A percentile compares a stretch with the other conserved stretches of the same genome.
These are phyloP conservation scores for Ogataea corticis DNA, from an alignment of 805 yeast genomes.

Conservation along the genomic window DNA sequence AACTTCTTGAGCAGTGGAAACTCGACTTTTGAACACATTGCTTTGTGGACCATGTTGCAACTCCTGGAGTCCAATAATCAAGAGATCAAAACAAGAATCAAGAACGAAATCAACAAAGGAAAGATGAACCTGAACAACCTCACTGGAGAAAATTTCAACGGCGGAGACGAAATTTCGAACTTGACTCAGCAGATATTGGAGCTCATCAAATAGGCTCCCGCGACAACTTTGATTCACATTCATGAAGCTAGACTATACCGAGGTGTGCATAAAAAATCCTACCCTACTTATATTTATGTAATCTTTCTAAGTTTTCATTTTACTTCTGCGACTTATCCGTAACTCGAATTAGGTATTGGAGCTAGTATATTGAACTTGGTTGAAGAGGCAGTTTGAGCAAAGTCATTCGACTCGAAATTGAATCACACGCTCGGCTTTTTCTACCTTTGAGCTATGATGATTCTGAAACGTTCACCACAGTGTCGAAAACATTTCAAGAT, in stretches of 20 bases:
- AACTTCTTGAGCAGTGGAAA: conserved; percentile 81
- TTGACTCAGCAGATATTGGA: conserved; percentile 39
- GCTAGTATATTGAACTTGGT: no score
- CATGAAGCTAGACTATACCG: conserved; percentile 2
- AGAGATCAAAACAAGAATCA: conserved; percentile 47
- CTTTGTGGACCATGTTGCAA: conserved; percentile 94
- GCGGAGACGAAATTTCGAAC: conserved; percentile 38
- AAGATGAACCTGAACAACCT: conserved; percentile 35
- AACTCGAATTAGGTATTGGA: no score
- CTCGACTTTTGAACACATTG: conserved; percentile 96
- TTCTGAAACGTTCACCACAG: no score
- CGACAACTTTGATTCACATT: no score
- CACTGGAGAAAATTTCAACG: conserved; percentile 36
- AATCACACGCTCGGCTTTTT: no score
- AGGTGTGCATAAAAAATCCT: neutral
- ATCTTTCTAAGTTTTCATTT: neutral
- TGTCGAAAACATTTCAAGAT: no score
- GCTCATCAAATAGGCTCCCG: conserved; percentile 27
- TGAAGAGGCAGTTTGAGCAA: no score
- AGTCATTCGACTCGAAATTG: no score
- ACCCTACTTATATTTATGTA: neutral
- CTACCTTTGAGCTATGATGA: no score
- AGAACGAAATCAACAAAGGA: conserved; percentile 34
- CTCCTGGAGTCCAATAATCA: conserved; percentile 82
- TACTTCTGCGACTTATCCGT: neutral